A percentile compares a stretch with the other conserved stretches of the same genome.
Evolutionary conservation across 2,329 filamentous ascomycete genomes (phyloP).

Genomic region (Curvularia sp.): DNA sequence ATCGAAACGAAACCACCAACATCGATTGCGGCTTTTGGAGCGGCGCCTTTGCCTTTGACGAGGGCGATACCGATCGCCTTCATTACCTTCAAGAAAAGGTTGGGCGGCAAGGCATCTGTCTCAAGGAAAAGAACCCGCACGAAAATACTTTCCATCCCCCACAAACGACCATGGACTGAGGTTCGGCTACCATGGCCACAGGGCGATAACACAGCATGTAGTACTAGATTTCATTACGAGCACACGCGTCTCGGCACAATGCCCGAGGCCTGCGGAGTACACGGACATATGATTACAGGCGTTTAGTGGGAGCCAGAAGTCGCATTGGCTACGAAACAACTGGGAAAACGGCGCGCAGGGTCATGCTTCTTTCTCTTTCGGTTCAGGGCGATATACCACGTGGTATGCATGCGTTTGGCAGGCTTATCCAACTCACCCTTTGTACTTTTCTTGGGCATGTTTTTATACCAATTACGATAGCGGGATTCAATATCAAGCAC

Average conservation of each 20-base stretch:
- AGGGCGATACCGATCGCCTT: conserved; percentile 41
- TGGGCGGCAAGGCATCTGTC: conserved; percentile 48
- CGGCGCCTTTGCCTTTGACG: conserved; percentile 47
- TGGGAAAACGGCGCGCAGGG: conserved; percentile 2
- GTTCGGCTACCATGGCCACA: conserved; percentile 1
- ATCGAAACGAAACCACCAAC: conserved; percentile 48
- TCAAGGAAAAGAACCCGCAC: conserved; percentile 40
- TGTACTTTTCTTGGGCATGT: background rate
- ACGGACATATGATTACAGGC: background rate
- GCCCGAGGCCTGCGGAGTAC: background rate
- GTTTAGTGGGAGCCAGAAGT: background rate
- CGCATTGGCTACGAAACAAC: background rate
- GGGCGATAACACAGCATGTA: conserved; percentile 9
- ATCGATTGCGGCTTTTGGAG: conserved; percentile 53
- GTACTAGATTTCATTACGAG: conserved; percentile 16
- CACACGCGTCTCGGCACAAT: conserved; percentile 5
- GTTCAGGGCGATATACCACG: background rate
- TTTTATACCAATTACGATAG: background rate
- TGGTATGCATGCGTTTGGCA: background rate
- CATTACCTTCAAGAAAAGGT: conserved; percentile 49
- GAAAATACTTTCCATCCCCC: conserved; percentile 16
- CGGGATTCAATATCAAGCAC: background rate
- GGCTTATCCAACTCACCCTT: background rate
- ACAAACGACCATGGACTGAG: conserved; percentile 21
- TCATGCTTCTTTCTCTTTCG: conserved; percentile 1